Conservation (phyloP, 805 yeast species). For the Starmerella davenportii region DNA sequence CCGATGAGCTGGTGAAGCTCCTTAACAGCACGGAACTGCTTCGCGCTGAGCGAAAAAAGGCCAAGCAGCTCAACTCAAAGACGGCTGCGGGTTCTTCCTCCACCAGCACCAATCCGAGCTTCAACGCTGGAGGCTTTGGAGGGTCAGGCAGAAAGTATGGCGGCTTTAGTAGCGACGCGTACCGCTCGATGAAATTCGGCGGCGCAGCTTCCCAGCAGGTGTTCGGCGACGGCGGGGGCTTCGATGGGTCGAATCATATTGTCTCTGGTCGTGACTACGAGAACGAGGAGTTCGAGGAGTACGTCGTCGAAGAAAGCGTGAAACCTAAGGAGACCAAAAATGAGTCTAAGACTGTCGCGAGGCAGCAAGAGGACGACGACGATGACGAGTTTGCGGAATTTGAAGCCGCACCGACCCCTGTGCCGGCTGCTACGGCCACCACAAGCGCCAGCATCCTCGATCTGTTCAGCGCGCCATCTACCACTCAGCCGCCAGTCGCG, state of each 20-base stretch:
- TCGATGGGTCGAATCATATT: conserved; percentile 21
- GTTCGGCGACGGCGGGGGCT: conserved; percentile 28
- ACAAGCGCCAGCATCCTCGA: conserved; percentile 14
- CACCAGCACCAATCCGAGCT: conserved; percentile 24
- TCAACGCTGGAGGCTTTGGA: conserved; percentile 19
- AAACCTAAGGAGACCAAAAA: not conserved
- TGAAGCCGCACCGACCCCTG: conserved; percentile 34
- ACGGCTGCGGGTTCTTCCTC: conserved; percentile 28
- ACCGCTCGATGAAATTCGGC: conserved; percentile 16
- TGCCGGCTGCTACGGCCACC: conserved; percentile 12
- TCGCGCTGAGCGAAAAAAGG: conserved; percentile 73
- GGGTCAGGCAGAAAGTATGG: conserved; percentile 22
- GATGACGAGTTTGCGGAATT: conserved; percentile 50
- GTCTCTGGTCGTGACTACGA: conserved; percentile 18
- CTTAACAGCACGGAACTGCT: conserved; percentile 60
- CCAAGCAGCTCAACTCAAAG: conserved; percentile 70
- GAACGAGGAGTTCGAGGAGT: conserved; percentile 26
- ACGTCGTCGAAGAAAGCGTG: conserved; percentile 15
- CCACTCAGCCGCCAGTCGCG: conserved; percentile 3
- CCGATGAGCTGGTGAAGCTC: conserved; percentile 53
- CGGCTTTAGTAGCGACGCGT: conserved; percentile 22
- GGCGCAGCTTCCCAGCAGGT: conserved; percentile 25
- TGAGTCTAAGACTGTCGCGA: not conserved
- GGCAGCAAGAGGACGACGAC: conserved; percentile 21
- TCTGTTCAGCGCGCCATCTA: conserved; percentile 14